Evolutionary conservation across 2,329 filamentous ascomycete species (phyloP), one percentile per base, ranked within the genome.

Genomic region (Botrytis sinoallii): DNA sequence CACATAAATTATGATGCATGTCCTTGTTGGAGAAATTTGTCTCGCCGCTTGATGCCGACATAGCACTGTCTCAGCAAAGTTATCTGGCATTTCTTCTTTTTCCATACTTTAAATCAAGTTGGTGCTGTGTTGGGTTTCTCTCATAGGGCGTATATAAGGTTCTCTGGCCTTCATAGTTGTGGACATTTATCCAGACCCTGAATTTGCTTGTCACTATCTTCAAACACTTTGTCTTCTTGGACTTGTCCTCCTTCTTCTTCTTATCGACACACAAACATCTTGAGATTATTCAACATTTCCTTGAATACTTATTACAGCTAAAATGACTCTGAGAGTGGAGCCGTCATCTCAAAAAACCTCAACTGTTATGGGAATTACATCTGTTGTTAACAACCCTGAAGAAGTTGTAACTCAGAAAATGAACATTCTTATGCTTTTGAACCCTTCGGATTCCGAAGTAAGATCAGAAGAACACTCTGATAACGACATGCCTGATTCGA

Each of bases 1-100:
- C 57, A 64, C 44, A 57, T 44, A 48, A 72, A 72, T 32, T 72
- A 72, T 67, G 44, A 72, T 72, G 70, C 70, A 66, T 72, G 60
- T 72, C 70, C 70, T 66, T 72, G 63, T 48, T 68, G 63, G 52
- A 29, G 40, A 68, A 60, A 60, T 52, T 35, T 52, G 40, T 29
- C 52, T 72, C 63, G n/a, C 63, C 71, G 38, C 63, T 68, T 72
- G 63, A 68, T 69, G 40, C 70, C 61, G 60, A 67, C 44, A 68
- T 68, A 42, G 48, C n/a, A 60, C 35, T 57, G 42, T 67, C 70
- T 67, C 60, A 52, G 32, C 5, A 55, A 55, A 44, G 38, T 4
- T 68, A 68, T 59, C 48, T 40, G 71, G 42, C 52, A 60, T 72
- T 72, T 42, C 52, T 60, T 68, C 38, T 60, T 63, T 40, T 52